These are phyloP conservation scores for Liriodendron chinense DNA, from an alignment of 164 flowering plant species.

Conservation along the genomic window DNA sequence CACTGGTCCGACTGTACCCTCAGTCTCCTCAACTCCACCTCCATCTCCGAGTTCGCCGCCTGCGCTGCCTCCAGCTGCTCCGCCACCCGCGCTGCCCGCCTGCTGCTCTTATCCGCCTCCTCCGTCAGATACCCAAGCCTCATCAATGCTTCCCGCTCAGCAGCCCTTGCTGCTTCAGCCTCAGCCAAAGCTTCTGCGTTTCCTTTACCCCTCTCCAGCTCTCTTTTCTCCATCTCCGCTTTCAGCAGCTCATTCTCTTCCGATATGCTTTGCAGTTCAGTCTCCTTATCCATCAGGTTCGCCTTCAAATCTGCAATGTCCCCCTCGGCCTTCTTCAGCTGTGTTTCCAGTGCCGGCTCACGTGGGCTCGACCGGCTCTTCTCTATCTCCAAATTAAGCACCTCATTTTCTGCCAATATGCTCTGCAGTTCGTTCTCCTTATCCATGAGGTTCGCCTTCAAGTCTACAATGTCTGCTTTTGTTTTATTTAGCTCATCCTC, in stretches of 20 bases:
- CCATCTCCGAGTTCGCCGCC: constrained; percentile 65
- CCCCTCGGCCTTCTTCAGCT: constrained; percentile 34
- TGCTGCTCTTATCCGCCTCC: constrained; percentile 63
- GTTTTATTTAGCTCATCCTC: constrained; percentile 43
- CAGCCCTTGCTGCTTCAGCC: constrained; percentile 44
- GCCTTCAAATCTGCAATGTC: constrained; percentile 47
- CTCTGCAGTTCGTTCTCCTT: constrained; percentile 78
- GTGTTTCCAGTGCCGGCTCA: constrained; percentile 38
- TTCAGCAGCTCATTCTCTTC: constrained; percentile 75
- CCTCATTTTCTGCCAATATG: constrained; percentile 71
- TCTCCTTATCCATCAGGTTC: constrained; percentile 66
- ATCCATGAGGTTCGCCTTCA: constrained; percentile 70
- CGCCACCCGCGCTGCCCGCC: constrained; percentile 43
- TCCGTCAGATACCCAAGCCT: constrained; percentile 55
- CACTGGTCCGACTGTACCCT: constrained; percentile 94
- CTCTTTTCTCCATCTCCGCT: constrained; percentile 39
- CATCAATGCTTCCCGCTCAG: constrained; percentile 57
- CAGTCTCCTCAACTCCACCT: constrained; percentile 75
- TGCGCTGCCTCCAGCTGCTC: constrained; percentile 86
- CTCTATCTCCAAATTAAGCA: constrained; percentile 38
- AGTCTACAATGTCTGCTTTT: constrained; percentile 45
- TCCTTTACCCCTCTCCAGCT: constrained; percentile 23
- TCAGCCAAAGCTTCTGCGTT: constrained; percentile 28
- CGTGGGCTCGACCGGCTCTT: constrained; percentile 21
- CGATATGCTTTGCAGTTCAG: constrained; percentile 48